Base-by-base conservation (phyloP, 2,329 filamentous ascomycete species). In the Apiospora malaysiana region DNA sequence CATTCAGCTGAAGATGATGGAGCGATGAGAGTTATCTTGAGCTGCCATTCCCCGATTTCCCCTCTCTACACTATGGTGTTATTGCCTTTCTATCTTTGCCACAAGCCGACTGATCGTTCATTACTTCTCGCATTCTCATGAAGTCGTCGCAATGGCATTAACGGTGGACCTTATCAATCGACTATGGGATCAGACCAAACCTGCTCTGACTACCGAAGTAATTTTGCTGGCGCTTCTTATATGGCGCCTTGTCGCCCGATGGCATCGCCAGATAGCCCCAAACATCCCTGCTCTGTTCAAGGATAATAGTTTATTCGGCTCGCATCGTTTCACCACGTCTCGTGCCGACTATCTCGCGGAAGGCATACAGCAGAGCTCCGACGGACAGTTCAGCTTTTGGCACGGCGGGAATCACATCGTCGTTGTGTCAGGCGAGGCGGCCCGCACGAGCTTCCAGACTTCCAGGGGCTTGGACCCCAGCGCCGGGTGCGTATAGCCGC, bases 371-470 rank as follows among this genome's bases (percentile, higher is more conserved):
- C 27, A 56, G 43, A 70, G 69, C 47, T 6, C 16, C 18, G 45
- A 51, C 25, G 69, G 69, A 4, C 69, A 68, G 16, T 70, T 70
- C 32, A 70, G 69, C 32, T 70, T 68, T 32, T 70, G 63, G 69
- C 47, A 70, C n/a, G 69, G 69, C 18, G 59, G 45, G 1, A 70
- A 70, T 47, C 69, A 70, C 47, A n/a, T 70, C 4, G 69, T 70
- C 10, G 69, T 70, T 21, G 27, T 70, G 7, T 70, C 69, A 8
- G 69, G 69, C 32, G 69, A 70, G 25, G 32, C 63, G 18, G 63
- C 59, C 37, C 59, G 69, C 18, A 56, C 69, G 23, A 59, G 69
- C 16, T 70, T 70, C 18, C 69, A 51, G 45, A 70, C 69, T 18
- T 27, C 69, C 1, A n/a, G 69, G 5, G 63, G 63, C 3, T 59